Conservation (phyloP, 257 asterid species). For the Lycium barbarum region DNA sequence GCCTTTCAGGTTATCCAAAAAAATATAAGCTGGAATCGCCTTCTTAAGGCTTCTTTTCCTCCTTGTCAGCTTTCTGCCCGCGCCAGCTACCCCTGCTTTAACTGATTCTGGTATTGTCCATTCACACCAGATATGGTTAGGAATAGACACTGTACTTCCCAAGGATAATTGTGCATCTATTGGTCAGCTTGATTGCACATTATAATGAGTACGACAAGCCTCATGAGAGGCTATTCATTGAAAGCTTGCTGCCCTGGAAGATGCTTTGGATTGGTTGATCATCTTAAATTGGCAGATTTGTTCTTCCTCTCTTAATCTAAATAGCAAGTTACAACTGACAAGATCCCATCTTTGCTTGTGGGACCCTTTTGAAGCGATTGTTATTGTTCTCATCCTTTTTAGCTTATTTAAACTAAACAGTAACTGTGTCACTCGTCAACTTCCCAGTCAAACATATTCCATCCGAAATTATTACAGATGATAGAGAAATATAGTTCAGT, state of each 20-base stretch:
- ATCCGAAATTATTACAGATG: neutral
- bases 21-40: neutral
- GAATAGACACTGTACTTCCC: neutral
- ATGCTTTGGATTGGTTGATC: neutral
- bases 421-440: neutral
- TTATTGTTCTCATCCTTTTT: neutral
- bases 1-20: conserved; percentile 4
- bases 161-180: neutral
- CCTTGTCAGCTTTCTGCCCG: neutral
- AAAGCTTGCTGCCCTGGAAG: neutral
- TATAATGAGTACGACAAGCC: neutral
- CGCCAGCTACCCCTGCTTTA: neutral
- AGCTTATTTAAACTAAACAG: neutral
- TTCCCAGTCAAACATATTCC: neutral
- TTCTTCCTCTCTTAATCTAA: neutral
- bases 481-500: conserved; percentile 13
- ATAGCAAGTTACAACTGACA: neutral
- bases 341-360: neutral
- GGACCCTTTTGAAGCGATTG: neutral
- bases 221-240: neutral
- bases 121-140: neutral
- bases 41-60: neutral
- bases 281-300: neutral
- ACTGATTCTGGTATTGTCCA: neutral
- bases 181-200: neutral